Base-by-base conservation (phyloP, 768 basidiomycete genomes). In the Mycena pura region DNA sequence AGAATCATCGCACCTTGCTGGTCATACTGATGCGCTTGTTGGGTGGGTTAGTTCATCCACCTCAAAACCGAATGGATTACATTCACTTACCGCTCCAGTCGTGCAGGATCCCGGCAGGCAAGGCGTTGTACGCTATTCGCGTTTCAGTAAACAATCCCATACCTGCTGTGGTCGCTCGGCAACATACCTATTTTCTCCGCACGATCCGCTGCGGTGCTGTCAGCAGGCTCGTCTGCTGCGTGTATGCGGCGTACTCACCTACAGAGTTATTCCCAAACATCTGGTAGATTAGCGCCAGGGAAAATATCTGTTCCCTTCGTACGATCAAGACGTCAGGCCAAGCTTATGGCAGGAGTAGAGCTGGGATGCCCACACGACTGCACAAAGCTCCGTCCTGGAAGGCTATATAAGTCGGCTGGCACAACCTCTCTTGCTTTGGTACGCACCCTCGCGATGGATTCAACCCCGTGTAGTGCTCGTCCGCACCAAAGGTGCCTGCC, bases 281-380 rank as follows among this genome's bases (percentile, higher is more conserved):
- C 50, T 78, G 74, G 54, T 80, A 80, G 38, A 80, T 74, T 2
- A 76, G 74, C 1, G 77, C 76, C 9, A 80, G 66, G 1, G 78
- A 80, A 60, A 80, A 80, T 2, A 80, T 80, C 59, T 80, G 79
- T 57, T 80, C 79, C 1, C 78, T 80, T 28, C n/a, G n/a, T n/a
- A n/a, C n/a, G n/a, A 38, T 47, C 21, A 8, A 2, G 11, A 32
- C 39, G 10, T 21, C 25, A 24, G 10, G 34, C 9, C 46, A n/a
- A 56, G 25, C 15, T 10, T 4, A 19, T 3, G 3, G 3, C 25
- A n/a, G 21, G 5, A 17, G 14, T 31, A 17, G 15, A 25, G 10
- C 17, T 15, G 6, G 8, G 31, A n/a, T 11, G 64, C 74, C 24
- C 60, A 80, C 78, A 78, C 79, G 3, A 80, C 74, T 32, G 75